These are phyloP conservation scores for Grosmannia clavigera DNA, from an alignment of 2,329 filamentous ascomycete species.

Conservation along the genomic window DNA sequence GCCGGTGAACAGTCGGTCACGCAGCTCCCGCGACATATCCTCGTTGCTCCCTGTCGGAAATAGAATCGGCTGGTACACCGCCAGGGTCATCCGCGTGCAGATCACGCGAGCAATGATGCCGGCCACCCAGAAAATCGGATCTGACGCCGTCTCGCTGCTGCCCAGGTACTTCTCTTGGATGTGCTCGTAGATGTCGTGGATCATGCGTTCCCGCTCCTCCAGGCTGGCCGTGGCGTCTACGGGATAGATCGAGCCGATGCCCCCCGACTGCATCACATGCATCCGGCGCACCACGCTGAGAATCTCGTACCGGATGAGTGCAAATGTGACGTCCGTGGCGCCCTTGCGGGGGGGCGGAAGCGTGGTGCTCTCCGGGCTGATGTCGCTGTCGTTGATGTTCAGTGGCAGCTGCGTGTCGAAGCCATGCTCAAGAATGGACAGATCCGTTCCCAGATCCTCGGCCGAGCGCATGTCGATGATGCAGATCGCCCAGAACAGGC, in stretches of 20 bases:
- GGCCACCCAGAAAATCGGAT: conserved; percentile 37
- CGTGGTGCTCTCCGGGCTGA: conserved; percentile 32
- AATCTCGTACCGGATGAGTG: conserved; percentile 30
- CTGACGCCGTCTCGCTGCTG: conserved; percentile 31
- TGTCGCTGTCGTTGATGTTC: conserved; percentile 44
- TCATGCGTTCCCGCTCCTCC: conserved; percentile 29
- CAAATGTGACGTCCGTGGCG: conserved; percentile 39
- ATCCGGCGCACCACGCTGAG: conserved; percentile 26
- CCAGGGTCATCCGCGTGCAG: conserved; percentile 40
- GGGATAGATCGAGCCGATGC: conserved; percentile 18
- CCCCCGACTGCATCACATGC: conserved; percentile 22
- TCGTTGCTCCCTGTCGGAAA: conserved; percentile 25
- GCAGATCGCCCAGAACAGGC: conserved; percentile 50
- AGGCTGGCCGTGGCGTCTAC: conserved; percentile 21
- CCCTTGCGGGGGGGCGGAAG: conserved; percentile 35
- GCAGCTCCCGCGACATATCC: conserved; percentile 19
- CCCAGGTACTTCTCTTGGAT: conserved; percentile 42
- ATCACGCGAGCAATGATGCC: conserved; percentile 36
- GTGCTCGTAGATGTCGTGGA: conserved; percentile 20
- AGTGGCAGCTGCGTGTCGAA: conserved; percentile 42
- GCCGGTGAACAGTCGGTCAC: conserved; percentile 30
- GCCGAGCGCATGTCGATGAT: conserved; percentile 42
- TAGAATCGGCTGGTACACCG: conserved; percentile 40
- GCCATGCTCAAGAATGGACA: conserved; percentile 28
- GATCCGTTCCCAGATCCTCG: conserved; percentile 33